Evolutionary conservation across 2,329 filamentous ascomycete species (phyloP).

Genomic region (Pseudogymnoascus sp.): DNA sequence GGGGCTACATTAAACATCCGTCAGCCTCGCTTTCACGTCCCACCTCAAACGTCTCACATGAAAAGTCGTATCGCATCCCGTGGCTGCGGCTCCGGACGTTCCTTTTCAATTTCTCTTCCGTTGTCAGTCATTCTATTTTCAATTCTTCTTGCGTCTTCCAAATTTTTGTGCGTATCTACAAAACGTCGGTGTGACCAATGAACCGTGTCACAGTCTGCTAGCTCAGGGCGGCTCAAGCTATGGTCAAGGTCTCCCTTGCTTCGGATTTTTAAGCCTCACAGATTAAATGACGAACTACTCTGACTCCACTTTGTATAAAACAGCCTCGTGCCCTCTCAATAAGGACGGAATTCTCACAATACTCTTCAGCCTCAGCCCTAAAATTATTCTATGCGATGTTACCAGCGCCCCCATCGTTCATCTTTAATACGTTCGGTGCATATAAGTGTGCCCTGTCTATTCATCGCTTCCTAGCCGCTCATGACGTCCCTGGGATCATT

Average conservation of each 20-base stretch:
- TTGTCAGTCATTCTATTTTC: no score
- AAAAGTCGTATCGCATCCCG: neutral
- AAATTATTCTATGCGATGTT: neutral
- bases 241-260: neutral
- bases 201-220: no score
- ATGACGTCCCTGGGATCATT: conserved; percentile 19
- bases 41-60: no score
- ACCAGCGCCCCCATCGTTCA: neutral
- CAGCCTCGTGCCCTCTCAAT: neutral
- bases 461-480: neutral
- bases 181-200: no score
- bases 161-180: no score
- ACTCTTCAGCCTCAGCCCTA: neutral
- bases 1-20: neutral
- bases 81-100: neutral
- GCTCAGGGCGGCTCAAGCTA: neutral
- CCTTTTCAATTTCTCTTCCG: no score
- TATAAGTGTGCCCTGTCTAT: neutral
- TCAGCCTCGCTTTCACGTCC: neutral
- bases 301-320: conserved; percentile 1
- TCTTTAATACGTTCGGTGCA: conserved; percentile 4
- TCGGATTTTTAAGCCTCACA: neutral
- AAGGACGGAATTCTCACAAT: neutral
- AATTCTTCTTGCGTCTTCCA: no score
- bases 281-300: neutral